Percentiles rank a stretch among this genome's conserved stretches.
These are phyloP conservation scores for Lotmaria passim DNA, from an alignment of 208 protist genomes.

Conservation along the genomic window DNA sequence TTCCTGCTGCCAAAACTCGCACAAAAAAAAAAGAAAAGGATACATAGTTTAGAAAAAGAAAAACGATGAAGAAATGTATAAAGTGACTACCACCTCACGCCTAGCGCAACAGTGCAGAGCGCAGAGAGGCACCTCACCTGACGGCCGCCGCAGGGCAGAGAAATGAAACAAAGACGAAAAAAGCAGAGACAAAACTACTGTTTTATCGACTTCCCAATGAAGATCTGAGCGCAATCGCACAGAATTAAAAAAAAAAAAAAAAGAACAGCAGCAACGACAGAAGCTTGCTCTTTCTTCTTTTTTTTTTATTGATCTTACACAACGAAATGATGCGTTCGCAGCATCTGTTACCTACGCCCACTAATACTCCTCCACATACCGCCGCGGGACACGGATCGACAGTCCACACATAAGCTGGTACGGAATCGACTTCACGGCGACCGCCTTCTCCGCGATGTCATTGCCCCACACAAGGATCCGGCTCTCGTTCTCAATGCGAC, in stretches of 20 bases:
- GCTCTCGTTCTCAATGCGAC: slow-evolving; percentile 37
- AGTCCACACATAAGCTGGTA: slow-evolving; percentile 61
- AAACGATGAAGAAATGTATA: slow-evolving; percentile 11
- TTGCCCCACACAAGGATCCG: slow-evolving; percentile 48
- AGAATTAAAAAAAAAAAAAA: slow-evolving; percentile 6
- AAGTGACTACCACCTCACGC: background rate
- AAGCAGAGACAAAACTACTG: background rate
- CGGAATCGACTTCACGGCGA: slow-evolving; percentile 43
- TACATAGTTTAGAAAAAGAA: background rate
- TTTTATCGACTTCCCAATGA: background rate
- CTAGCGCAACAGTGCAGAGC: too few relatives aligned
- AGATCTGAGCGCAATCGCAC: background rate
- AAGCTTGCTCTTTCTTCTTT: background rate
- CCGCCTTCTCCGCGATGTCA: slow-evolving; percentile 49
- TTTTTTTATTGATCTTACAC: too few relatives aligned
- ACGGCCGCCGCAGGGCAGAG: background rate
- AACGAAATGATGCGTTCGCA: too few relatives aligned
- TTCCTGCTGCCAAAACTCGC: too few relatives aligned
- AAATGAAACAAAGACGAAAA: slow-evolving; percentile 11
- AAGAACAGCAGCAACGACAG: slow-evolving; percentile 1
- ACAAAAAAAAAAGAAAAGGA: background rate
- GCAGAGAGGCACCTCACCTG: background rate
- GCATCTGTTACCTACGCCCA: too few relatives aligned
- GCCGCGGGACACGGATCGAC: slow-evolving; percentile 45
- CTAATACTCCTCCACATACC: slow-evolving; percentile 35